Evolutionary conservation across 1,284 basidiomycete genomes (phyloP), one percentile per base, ranked within the genome.

Genomic region (Malassezia nana): DNA sequence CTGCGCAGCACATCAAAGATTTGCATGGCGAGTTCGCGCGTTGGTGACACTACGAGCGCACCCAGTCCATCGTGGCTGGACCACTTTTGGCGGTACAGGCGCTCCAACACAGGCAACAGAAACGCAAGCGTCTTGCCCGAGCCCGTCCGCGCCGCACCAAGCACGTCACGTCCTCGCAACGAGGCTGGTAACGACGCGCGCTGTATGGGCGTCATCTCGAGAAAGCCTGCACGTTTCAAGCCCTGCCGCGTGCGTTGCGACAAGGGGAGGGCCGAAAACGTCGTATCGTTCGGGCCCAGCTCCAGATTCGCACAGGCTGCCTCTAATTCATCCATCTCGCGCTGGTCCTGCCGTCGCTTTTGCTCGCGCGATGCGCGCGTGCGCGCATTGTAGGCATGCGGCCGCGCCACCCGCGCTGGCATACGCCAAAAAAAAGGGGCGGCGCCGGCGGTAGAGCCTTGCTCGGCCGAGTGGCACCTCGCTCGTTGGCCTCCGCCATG

Each of bases 1-100:
- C 86, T 86, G 35, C 89, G 82, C 9, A 98, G 77, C 5, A 96
- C 91, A 52, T 92, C 89, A 74, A 98, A 98, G 60, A 94, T 96
- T 79, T 96, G 91, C 10, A 95, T 87, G 1, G 91, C 90, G 49
- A 98, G 78, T 77, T 98, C 94, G 52, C 92, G 80, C 1, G 92
- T 98, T 1, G 94, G 94, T 3, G 88, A 91, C 61, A 98, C 88
- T 62, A 98, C 83, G 41, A 98, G 76, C 1, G 90, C 92, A 9
- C 94, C 91, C 3, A 98, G 79, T 6, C 86, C 86, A 72, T 89
- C 87, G 59, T 82, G 80, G 3, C 83, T 82, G 0, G 86, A 85
- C 86, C 87, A 89, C 67, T 82, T 84, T 53, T 78, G 77, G 42
- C 84, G 79, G 66, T 85, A 84, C 24, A 89, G 78, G 24, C 82